Conservation (phyloP, 371 early-diverging fungal genomes). For the Phascolomyces articulosus region DNA sequence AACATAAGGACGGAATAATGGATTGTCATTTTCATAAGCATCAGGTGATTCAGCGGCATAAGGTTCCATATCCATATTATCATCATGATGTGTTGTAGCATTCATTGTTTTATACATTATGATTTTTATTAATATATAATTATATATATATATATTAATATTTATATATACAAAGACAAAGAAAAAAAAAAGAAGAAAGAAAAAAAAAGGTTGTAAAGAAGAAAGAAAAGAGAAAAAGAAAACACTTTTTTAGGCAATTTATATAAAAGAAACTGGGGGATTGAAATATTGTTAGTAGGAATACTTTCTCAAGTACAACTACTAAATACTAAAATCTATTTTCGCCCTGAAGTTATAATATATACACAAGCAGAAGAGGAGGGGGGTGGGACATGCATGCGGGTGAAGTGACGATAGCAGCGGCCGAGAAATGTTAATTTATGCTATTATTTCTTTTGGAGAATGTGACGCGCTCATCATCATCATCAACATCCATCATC, state of each 20-base stretch:
- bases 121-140: neutral
- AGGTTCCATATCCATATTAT: slow-evolving; percentile 2
- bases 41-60: slow-evolving; percentile 1
- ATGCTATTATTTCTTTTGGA: slow-evolving; percentile 34
- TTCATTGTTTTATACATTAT: too few relatives aligned
- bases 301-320: too few relatives aligned
- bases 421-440: slow-evolving; percentile 39
- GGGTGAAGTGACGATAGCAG: slow-evolving; percentile 20
- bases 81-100: neutral
- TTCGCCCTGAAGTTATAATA: slow-evolving; percentile 8
- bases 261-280: neutral
- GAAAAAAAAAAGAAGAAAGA: slow-evolving; percentile 7
- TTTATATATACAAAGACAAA: too few relatives aligned
- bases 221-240: slow-evolving; percentile 10
- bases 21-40: slow-evolving; percentile 9
- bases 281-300: neutral
- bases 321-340: neutral
- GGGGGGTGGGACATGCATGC: slow-evolving; percentile 13
- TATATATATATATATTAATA: too few relatives aligned
- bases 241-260: too few relatives aligned
- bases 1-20: slow-evolving; percentile 10
- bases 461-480: slow-evolving; percentile 24
- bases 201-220: slow-evolving; percentile 10
- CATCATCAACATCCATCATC: neutral
- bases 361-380: too few relatives aligned